These are phyloP conservation scores for Endotrypanum monterogeii DNA, from an alignment of 208 protist genomes.

Conservation along the genomic window DNA sequence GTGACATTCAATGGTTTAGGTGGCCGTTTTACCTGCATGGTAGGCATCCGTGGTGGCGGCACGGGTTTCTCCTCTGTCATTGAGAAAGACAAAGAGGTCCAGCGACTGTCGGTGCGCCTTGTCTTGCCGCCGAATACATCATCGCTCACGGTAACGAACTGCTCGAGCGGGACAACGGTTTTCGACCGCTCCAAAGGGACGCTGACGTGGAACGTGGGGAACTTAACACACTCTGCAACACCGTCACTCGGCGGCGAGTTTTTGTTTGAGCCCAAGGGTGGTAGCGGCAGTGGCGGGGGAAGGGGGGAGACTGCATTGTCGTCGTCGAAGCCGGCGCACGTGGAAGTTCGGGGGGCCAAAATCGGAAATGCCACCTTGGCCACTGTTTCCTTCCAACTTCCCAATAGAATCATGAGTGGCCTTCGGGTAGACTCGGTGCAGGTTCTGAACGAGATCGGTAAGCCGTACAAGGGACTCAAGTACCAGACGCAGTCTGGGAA, in stretches of 20 bases:
- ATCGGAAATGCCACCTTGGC: conserved; percentile 40
- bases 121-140: conserved; percentile 63
- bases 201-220: conserved; percentile 85
- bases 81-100: conserved; percentile 50
- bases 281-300: neutral
- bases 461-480: conserved; percentile 91
- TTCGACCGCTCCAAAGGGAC: conserved; percentile 67
- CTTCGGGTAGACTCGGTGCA: conserved; percentile 85
- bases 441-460: conserved; percentile 73
- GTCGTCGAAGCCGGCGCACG: neutral
- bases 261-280: conserved; percentile 29
- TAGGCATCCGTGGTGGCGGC: conserved; percentile 49
- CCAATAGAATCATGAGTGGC: conserved; percentile 68
- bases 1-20: conserved; percentile 63
- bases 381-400: conserved; percentile 71
- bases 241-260: conserved; percentile 81
- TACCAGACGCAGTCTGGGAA: conserved; percentile 78
- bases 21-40: conserved; percentile 91
- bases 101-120: conserved; percentile 75
- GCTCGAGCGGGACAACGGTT: conserved; percentile 64
- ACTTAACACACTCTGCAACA: conserved; percentile 45
- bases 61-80: conserved; percentile 24
- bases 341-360: conserved; percentile 1
- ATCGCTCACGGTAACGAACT: conserved; percentile 61
- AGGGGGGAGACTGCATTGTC: neutral